Conservation (phyloP, 371 early-diverging fungal genomes). For the Polyrhizophydium stewartii region DNA sequence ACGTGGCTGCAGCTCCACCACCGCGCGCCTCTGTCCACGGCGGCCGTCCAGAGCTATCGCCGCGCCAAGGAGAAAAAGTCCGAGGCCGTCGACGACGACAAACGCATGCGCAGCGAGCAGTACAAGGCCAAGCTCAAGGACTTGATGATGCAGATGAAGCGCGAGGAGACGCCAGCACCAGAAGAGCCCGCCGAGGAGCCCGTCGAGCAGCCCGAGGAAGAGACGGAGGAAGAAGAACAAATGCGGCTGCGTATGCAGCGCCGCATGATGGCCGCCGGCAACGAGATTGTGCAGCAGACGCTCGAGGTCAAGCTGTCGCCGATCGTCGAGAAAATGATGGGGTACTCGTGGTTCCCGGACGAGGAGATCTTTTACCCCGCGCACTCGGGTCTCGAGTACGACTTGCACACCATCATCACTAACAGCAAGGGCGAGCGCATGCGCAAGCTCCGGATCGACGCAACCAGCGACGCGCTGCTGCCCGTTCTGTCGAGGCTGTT, state of each 20-base stretch:
- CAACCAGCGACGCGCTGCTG: conserved; percentile 16
- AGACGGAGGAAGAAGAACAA: conserved; percentile 10
- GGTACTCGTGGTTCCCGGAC: conserved; percentile 32
- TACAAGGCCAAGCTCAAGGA: conserved; percentile 38
- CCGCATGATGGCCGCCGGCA: background rate
- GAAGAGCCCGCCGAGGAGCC: conserved; percentile 11
- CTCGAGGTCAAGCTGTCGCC: conserved; percentile 12
- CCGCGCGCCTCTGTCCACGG: background rate
- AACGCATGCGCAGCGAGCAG: conserved; percentile 20
- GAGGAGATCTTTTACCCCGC: conserved; percentile 23
- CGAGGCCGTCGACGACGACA: conserved; percentile 12
- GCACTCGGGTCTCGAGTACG: background rate
- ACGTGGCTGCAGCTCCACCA: conserved; percentile 23
- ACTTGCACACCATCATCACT: background rate
- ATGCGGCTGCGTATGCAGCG: conserved; percentile 5
- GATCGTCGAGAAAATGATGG: conserved; percentile 22
- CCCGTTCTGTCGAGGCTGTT: conserved; percentile 21
- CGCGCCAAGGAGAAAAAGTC: conserved; percentile 4
- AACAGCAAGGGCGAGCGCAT: background rate
- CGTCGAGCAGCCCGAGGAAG: conserved; percentile 13
- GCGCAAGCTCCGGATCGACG: conserved; percentile 17
- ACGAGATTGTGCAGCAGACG: background rate
- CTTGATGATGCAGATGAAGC: conserved; percentile 17
- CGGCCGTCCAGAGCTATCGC: conserved; percentile 1
- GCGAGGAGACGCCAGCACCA: conserved; percentile 8